These are phyloP conservation scores for Colletotrichum tofieldiae DNA, from an alignment of 2,329 filamentous ascomycete genomes.

Conservation along the genomic window DNA sequence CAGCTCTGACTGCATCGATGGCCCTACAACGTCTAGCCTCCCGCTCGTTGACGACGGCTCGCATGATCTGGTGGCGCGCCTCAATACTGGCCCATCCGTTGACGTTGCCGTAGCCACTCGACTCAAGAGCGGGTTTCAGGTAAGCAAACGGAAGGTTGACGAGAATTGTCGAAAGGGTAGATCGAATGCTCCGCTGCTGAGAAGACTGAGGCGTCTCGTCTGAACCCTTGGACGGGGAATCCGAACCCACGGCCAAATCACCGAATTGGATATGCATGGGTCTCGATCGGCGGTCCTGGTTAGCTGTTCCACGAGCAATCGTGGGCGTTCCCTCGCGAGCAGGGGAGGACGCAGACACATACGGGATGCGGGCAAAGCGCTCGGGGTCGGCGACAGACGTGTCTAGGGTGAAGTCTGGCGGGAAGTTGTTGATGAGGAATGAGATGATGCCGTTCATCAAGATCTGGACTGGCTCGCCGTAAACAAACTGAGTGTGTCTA, in stretches of 20 bases:
- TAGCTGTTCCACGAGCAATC: conserved; percentile 58
- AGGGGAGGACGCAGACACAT: conserved; percentile 59
- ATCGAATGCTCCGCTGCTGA: conserved; percentile 52
- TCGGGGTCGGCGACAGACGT: conserved; percentile 55
- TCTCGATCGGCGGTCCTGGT: conserved; percentile 63
- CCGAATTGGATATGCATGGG: conserved; percentile 80
- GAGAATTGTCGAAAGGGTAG: conserved; percentile 75
- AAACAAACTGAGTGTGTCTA: conserved; percentile 59
- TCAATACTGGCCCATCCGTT: conserved; percentile 66
- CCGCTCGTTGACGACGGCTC: conserved; percentile 68
- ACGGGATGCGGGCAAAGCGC: conserved; percentile 61
- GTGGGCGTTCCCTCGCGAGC: conserved; percentile 49
- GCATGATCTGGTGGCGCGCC: conserved; percentile 64
- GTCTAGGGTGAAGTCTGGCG: conserved; percentile 73
- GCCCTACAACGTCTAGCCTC: conserved; percentile 68
- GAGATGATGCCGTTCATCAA: conserved; percentile 70
- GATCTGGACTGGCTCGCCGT: conserved; percentile 68
- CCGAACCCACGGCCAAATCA: conserved; percentile 66
- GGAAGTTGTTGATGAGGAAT: conserved; percentile 74
- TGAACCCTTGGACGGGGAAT: conserved; percentile 51
- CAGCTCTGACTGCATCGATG: conserved; percentile 59
- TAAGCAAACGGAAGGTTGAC: conserved; percentile 79
- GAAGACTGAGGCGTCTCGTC: conserved; percentile 5
- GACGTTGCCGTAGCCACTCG: conserved; percentile 66
- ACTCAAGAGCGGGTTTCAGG: conserved; percentile 77